Evolutionary conservation across 148 eudicot genomes (phyloP).

Genomic region (Dianthus caryophyllus): DNA sequence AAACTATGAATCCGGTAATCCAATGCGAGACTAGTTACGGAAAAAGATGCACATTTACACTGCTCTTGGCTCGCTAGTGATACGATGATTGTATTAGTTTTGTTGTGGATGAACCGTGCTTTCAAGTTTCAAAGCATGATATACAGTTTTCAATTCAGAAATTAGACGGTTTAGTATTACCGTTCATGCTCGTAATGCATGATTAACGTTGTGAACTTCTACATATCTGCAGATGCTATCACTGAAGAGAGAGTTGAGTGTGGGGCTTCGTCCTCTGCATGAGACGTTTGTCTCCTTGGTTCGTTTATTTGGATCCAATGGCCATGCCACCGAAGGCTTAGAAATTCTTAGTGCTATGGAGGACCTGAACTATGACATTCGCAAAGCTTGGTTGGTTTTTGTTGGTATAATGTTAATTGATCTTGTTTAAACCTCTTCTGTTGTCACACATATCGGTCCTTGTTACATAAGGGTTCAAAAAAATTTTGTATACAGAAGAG

Average conservation of each 20-base stretch:
- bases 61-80: neutral
- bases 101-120: neutral
- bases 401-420: conserved; percentile 57
- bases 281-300: conserved; percentile 85
- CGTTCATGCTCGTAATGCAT: neutral
- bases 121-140: neutral
- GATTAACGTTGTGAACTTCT: neutral
- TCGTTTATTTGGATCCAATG: conserved; percentile 79
- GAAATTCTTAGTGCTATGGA: conserved; percentile 98
- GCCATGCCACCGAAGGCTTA: conserved; percentile 71
- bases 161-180: neutral
- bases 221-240: conserved; percentile 81
- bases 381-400: conserved; percentile 93
- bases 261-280: conserved; percentile 86
- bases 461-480: conserved; percentile 15
- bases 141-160: neutral
- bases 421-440: conserved; percentile 12
- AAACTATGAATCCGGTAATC: too few relatives aligned
- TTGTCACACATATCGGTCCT: conserved; percentile 13
- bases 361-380: conserved; percentile 77
- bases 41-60: neutral
- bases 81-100: neutral
- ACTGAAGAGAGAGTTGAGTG: conserved; percentile 75
- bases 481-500: conserved; percentile 52
- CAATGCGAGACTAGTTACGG: too few relatives aligned